These are phyloP conservation scores for Hymenotorrendiella dingleyae DNA, from an alignment of 2,329 filamentous ascomycete species.

Conservation along the genomic window DNA sequence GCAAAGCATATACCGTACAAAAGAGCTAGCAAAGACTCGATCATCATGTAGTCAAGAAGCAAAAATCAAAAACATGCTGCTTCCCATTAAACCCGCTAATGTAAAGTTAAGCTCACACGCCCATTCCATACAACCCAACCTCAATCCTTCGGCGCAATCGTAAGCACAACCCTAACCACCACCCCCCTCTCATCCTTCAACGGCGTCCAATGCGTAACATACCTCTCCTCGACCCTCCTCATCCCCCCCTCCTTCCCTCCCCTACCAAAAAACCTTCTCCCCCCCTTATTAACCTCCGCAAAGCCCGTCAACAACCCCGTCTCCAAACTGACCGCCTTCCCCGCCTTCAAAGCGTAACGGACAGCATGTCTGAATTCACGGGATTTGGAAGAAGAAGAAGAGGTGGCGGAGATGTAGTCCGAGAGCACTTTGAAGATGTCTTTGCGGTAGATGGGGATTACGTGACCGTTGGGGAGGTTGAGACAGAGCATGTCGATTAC, in stretches of 20 bases:
- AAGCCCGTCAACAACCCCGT: slow-evolving; percentile 22
- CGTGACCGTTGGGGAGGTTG: slow-evolving; percentile 28
- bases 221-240: slow-evolving; percentile 22
- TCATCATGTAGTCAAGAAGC: too few species aligned
- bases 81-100: too few species aligned
- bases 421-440: slow-evolving; percentile 51
- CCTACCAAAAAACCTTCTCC: slow-evolving; percentile 11
- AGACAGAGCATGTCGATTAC: slow-evolving; percentile 44
- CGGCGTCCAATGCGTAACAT: slow-evolving; percentile 37
- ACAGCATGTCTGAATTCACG: slow-evolving; percentile 41
- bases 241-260: slow-evolving; percentile 6
- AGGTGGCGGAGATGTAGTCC: slow-evolving; percentile 33
- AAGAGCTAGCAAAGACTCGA: too few species aligned
- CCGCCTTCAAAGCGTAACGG: slow-evolving; percentile 27
- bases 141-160: slow-evolving; percentile 27
- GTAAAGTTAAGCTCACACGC: too few species aligned
- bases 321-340: slow-evolving; percentile 28
- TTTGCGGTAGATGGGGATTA: slow-evolving; percentile 36
- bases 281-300: slow-evolving; percentile 17
- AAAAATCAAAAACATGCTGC: too few species aligned
- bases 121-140: too few species aligned
- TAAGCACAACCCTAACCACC: slow-evolving; percentile 32
- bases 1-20: too few species aligned
- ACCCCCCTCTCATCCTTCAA: slow-evolving; percentile 34
- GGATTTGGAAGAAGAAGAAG: slow-evolving; percentile 34